Evolutionary conservation across 176 grass and related monocot species (phyloP), one percentile per base, ranked within the genome.

Genomic region (Triticum timopheevii): DNA sequence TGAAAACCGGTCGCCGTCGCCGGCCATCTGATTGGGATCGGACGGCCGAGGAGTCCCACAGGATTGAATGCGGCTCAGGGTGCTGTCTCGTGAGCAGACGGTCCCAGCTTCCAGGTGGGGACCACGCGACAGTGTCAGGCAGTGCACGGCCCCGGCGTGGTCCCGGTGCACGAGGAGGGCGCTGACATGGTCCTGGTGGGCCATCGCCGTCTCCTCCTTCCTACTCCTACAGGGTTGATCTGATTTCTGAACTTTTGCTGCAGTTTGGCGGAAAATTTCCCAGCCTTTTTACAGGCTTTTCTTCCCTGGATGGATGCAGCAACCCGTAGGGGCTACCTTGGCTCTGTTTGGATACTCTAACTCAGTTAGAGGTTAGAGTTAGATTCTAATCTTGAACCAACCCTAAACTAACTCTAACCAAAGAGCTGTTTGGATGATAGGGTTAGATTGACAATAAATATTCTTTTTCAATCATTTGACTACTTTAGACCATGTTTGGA

Each of bases 221-320:
- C 50, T 54, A 49, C 45, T 45, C 42, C 42, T 49, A 80, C 81
- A 91, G 86, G 86, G 86, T 82, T 44, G 86, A 87, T 87, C 82
- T 85, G 58, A 82, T 79, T 66, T 34, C 50, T 54, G 50, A 54
- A 54, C 50, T 54, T 54, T 33, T 56, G 80, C 50, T 34, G 88
- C 79, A 31, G 73, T 25, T 86, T 23, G 79, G 50, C 84, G 33
- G 40, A 79, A 69, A 19, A 6, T n/a, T 45, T 75, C 34, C 40
- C 76, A 69, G 45, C 40, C 30, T 80, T 90, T 76, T 80, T 75
- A 84, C 81, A 63, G 85, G 44, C 74, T 36, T 87, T 73, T 80
- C 38, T 20, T 20, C 40, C 65, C 16, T 54, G 50, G 50, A 77
- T 54, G 50, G 50, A 77, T 28, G 83, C 71, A 77, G 78, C 3